Conservation (phyloP, 2,329 filamentous ascomycete genomes). For the Uncinocarpus reesii region DNA sequence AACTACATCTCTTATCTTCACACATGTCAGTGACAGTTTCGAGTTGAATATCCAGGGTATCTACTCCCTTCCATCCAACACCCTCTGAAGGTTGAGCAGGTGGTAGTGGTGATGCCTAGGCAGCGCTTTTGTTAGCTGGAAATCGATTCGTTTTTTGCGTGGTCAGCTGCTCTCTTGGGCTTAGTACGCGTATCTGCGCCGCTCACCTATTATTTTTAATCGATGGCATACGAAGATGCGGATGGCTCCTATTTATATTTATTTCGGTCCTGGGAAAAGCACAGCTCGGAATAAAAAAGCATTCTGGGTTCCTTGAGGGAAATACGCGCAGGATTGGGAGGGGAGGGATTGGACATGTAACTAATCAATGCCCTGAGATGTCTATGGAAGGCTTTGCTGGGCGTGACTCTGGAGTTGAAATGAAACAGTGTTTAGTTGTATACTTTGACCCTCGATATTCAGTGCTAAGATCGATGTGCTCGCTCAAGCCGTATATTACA, state of each 20-base stretch:
- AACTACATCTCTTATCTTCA: not conserved
- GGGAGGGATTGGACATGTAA: not conserved
- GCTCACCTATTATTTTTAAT: not conserved
- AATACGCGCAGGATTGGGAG: not conserved
- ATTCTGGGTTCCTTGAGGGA: constrained; percentile 1
- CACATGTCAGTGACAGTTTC: not conserved
- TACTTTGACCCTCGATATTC: not conserved
- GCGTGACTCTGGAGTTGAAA: constrained; percentile 1
- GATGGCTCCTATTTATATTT: not conserved
- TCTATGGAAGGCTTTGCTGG: not conserved
- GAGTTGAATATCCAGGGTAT: not conserved
- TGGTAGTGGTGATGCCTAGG: not conserved
- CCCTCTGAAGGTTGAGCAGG: not conserved
- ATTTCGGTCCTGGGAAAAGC: not conserved
- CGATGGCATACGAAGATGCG: not conserved
- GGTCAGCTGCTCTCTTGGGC: constrained; percentile 4
- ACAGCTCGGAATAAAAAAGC: constrained; percentile 9
- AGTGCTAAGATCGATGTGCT: not conserved
- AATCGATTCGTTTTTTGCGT: constrained; percentile 4
- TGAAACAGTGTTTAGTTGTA: not conserved
- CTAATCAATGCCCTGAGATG: constrained; percentile 3
- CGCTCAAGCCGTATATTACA: no score
- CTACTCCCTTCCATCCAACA: not conserved
- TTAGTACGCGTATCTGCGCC: not conserved
- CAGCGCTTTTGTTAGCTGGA: not conserved